Evolutionary conservation across 2,329 filamentous ascomycete species (phyloP), one percentile per base, ranked within the genome.

Genomic region (Colletotrichum sp.): DNA sequence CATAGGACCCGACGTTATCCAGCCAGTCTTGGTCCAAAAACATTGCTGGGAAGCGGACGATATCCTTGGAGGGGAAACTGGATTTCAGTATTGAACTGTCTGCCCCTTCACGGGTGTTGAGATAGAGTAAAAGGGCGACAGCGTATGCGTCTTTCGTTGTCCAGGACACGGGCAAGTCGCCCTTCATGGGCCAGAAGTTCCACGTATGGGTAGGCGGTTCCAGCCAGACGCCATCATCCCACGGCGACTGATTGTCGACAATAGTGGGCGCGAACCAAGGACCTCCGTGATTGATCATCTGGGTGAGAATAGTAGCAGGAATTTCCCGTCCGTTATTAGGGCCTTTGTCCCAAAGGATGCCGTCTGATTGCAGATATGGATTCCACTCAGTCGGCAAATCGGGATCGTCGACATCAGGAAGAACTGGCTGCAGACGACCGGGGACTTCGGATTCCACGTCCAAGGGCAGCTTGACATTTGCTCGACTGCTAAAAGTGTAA

Each of bases 101-200:
- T 12, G 32, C 44, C 12, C 72, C 68, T 3, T 71, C 18, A 10
- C 16, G 21, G 5, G 68, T 66, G 60, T 66, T 75, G 72, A 66
- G 26, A 26, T 30, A n/a, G 26, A 75, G 72, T 8, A 75, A 18
- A 34, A 66, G 26, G 8, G 72, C 52, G 6, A 52, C 52, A 3
- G 36, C 4, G 5, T 49, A 28, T 13, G 55, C 60, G 21, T 75
- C 72, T 9, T 39, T 52, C 4, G 21, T 21, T 15, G 21, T 36
- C 18, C 65, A 39, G 24, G 15, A 80, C 78, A 2, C 68, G 68
- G 7, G 80, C 76, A 18, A 80, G 9, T 13, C n/a, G 9, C 39
- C 7, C 4, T 32, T 28, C 6, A 57, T 9, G 13, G 39, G 16
- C 71, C 71, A 73, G 30, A 73, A 73, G 12, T 18, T 4, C 9